These are phyloP conservation scores for Rhodocollybia butyracea DNA, from an alignment of 768 basidiomycete species.

Conservation along the genomic window DNA sequence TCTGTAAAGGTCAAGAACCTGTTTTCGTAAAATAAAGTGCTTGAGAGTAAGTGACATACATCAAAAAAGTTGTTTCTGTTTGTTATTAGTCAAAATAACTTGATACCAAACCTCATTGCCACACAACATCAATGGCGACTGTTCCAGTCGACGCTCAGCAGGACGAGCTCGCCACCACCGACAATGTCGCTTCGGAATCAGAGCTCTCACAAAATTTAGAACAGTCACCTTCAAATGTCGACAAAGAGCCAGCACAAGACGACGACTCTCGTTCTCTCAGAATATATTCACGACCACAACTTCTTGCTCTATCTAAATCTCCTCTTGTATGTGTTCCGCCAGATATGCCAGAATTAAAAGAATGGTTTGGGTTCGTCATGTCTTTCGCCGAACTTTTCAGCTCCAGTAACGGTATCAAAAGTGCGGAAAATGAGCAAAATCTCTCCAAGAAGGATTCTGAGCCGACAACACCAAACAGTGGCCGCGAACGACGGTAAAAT, in stretches of 20 bases:
- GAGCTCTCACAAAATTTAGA: not conserved
- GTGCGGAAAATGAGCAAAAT: conserved; percentile 61
- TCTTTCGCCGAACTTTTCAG: conserved; percentile 10
- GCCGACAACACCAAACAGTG: conserved; percentile 43
- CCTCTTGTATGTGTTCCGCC: conserved; percentile 67
- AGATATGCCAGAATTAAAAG: conserved; percentile 79
- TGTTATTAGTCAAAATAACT: not conserved
- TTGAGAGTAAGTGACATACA: conserved; percentile 46
- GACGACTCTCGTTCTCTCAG: conserved; percentile 39
- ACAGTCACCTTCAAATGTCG: conserved; percentile 6
- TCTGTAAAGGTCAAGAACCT: conserved; percentile 62
- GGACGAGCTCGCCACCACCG: not conserved
- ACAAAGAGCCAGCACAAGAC: conserved; percentile 16
- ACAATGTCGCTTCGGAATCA: not conserved
- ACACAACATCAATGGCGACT: conserved; percentile 30
- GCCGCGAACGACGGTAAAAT: conserved; percentile 67
- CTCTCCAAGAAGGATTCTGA: conserved; percentile 71
- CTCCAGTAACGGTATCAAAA: conserved; percentile 26
- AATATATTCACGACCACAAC: conserved; percentile 67
- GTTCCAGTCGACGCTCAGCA: conserved; percentile 16
- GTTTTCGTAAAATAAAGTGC: conserved; percentile 71
- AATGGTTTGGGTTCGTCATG: conserved; percentile 80
- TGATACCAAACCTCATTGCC: conserved; percentile 3
- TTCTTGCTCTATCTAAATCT: conserved; percentile 70
- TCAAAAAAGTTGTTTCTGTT: not conserved